Evolutionary conservation across 306 rosid genomes (phyloP), one percentile per base, ranked within the genome.

Genomic region (Trifolium repens): DNA sequence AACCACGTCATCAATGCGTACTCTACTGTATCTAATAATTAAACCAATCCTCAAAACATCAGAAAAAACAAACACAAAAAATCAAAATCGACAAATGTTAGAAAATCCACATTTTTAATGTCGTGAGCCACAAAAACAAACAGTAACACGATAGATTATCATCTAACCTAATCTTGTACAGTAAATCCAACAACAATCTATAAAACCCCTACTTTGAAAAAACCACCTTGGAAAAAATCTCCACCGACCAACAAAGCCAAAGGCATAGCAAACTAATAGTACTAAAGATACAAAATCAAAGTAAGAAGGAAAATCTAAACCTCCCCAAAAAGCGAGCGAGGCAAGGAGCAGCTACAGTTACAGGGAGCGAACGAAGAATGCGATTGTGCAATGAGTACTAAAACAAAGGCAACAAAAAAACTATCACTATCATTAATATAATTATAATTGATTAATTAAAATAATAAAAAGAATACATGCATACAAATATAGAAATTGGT

Each of bases 51-150:
- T 55, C 75, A 15, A 39, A 32, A 47, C 67, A 62, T 42, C 7
- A 37, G 26, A 26, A 72, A 32, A 5, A 78, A 42, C 19, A 60
- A 5, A 74, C 12, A 46, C 27, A 72, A 77, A 52, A 70, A 44
- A 69, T 42, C 42, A 47, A 12, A 72, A 34, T 44, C 15, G 11
- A 24, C 50, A 54, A 22, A 65, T 37, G 14, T 9, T 15, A 34
- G 0, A 70, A 69, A 68, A 26, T 37, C 72, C 26, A 16, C 40
- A 19, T 64, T 71, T 69, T 67, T 77, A 50, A 52, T 59, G 65
- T 67, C 74, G 55, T 64, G 69, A 30, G 22, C n/a, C 54, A 52
- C 75, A 70, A 24, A 71, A 76, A 50, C 19, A 24, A 80, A 76
- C 47, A 67, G 17, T 1, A 24, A 50, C 42, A 63, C 53, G 27